These are phyloP conservation scores for Fraxinus baroniana DNA, from an alignment of 305 asterid species.

Conservation along the genomic window DNA sequence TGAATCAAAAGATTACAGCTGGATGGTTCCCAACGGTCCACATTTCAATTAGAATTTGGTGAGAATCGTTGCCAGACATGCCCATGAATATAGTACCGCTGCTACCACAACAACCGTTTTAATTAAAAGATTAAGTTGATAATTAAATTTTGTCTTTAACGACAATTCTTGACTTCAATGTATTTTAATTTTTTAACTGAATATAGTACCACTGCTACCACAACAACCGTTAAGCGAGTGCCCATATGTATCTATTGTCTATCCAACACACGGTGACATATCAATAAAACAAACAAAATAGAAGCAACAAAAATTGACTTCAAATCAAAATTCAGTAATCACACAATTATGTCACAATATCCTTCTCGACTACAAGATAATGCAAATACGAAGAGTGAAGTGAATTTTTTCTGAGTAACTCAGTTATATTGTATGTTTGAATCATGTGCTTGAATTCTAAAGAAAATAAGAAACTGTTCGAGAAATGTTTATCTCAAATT, in stretches of 20 bases:
- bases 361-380: not conserved
- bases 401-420: not conserved
- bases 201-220: too few species aligned
- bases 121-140: too few species aligned
- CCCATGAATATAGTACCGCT: too few species aligned
- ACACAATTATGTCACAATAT: not conserved
- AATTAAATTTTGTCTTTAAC: not conserved
- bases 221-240: too few species aligned
- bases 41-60: too few species aligned
- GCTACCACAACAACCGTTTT: too few species aligned
- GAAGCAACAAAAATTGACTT: too few species aligned
- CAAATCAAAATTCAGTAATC: not conserved
- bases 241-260: not conserved
- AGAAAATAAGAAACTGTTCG: not conserved
- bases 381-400: not conserved
- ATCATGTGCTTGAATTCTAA: not conserved
- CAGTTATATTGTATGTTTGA: not conserved
- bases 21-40: too few species aligned
- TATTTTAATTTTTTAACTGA: too few species aligned
- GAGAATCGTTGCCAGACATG: too few species aligned
- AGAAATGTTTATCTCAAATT: too few species aligned
- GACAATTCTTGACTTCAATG: not conserved
- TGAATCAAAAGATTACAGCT: too few species aligned
- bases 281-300: not conserved
- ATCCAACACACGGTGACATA: not conserved